These are phyloP conservation scores for Geotrichum reessii DNA, from an alignment of 1,139 yeast species.

Conservation along the genomic window DNA sequence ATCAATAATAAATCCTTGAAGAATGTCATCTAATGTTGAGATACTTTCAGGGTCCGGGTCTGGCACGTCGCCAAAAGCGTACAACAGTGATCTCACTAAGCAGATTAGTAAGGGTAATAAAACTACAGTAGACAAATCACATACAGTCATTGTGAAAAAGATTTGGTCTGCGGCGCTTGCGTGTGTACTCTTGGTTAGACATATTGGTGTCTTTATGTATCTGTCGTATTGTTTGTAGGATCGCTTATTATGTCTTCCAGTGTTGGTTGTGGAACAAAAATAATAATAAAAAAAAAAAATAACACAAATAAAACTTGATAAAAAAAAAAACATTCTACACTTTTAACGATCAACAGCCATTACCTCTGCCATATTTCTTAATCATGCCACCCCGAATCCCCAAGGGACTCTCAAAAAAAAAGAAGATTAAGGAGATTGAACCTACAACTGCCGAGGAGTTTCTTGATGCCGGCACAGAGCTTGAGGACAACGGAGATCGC, in stretches of 20 bases:
- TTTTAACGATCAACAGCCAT: background rate
- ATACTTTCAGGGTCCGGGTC: slow-evolving; percentile 74
- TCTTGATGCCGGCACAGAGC: slow-evolving; percentile 28
- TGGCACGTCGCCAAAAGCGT: slow-evolving; percentile 81
- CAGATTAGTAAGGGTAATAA: background rate
- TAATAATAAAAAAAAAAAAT: background rate
- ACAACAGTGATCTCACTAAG: slow-evolving; percentile 60
- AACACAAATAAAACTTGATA: background rate
- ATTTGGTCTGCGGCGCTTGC: slow-evolving; percentile 28
- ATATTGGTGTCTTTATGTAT: slow-evolving; percentile 2
- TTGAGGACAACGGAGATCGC: slow-evolving; percentile 32
- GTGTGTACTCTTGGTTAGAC: slow-evolving; percentile 21
- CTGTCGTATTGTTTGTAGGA: background rate
- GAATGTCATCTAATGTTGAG: slow-evolving; percentile 75
- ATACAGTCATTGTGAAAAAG: slow-evolving; percentile 38
- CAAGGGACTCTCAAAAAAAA: slow-evolving; percentile 9
- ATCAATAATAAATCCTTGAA: slow-evolving; percentile 69
- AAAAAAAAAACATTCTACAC: background rate
- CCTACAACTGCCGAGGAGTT: slow-evolving; percentile 26
- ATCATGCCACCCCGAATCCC: slow-evolving; percentile 11
- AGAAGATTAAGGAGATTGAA: background rate
- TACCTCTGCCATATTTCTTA: background rate
- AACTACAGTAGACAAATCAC: slow-evolving; percentile 14
- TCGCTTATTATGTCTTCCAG: background rate
- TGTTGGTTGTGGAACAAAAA: background rate